Conservation (phyloP, 2,329 filamentous ascomycete species). For the Beauveria scarabaeidicola region DNA sequence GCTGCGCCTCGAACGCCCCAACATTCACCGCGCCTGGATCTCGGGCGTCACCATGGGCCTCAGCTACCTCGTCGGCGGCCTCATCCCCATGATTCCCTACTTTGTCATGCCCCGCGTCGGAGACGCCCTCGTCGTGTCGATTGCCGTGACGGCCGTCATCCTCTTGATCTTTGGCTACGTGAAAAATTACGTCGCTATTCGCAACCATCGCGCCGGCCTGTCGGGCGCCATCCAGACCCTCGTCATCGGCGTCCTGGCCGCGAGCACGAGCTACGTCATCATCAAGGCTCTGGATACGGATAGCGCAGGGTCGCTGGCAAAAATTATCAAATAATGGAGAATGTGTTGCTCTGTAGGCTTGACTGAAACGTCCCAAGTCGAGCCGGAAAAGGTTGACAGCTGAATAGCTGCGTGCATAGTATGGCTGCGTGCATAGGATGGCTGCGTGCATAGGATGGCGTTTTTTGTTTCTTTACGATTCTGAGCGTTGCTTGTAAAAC, state of each 20-base stretch:
- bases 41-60: conserved; percentile 58
- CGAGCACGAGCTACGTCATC: conserved; percentile 56
- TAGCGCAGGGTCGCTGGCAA: not conserved
- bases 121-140: conserved; percentile 48
- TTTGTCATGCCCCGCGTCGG: conserved; percentile 43
- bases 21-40: conserved; percentile 37
- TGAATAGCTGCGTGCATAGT: not conserved
- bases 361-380: not conserved
- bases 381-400: not conserved
- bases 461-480: not conserved
- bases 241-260: conserved; percentile 55
- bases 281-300: conserved; percentile 45
- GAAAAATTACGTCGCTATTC: conserved; percentile 49
- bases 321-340: not conserved
- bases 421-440: not conserved
- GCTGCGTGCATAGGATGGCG: not conserved
- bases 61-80: conserved; percentile 61
- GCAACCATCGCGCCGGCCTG: conserved; percentile 43
- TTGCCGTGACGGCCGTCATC: conserved; percentile 51
- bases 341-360: not conserved
- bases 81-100: conserved; percentile 65
- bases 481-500: conserved; percentile 1
- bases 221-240: conserved; percentile 57
- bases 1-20: conserved; percentile 37
- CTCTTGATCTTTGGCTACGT: conserved; percentile 57